A percentile compares a stretch with the other conserved stretches of the same genome.
These are phyloP conservation scores for Protomyces gravidus DNA, from an alignment of 1,139 yeast species.

Conservation along the genomic window DNA sequence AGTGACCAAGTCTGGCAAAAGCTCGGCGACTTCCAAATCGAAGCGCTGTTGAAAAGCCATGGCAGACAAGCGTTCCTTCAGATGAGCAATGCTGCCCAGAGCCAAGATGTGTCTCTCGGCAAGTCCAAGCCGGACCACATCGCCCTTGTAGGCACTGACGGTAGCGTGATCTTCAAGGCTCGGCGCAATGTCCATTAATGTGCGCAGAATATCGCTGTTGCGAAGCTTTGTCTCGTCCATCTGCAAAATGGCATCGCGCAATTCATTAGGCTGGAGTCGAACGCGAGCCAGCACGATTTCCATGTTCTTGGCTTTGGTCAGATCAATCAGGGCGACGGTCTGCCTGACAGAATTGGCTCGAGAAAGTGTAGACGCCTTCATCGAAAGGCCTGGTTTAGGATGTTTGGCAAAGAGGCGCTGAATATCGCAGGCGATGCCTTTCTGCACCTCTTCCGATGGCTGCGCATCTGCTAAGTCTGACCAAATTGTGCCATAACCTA, in stretches of 20 bases:
- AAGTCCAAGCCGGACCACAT: constrained; percentile 1
- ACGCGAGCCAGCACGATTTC: constrained; percentile 24
- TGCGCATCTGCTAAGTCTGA: not conserved
- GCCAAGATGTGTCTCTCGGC: constrained; percentile 12
- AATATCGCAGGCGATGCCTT: constrained; percentile 12
- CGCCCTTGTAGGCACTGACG: constrained; percentile 13
- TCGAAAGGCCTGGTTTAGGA: not conserved
- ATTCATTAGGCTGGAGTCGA: not conserved
- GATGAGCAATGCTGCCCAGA: not conserved
- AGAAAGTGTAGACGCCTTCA: not conserved
- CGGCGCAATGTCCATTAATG: constrained; percentile 4
- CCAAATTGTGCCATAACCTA: constrained; percentile 11
- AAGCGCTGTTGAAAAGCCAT: constrained; percentile 15
- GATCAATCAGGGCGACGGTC: constrained; percentile 8
- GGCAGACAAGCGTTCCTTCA: constrained; percentile 9
- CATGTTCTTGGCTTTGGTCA: constrained; percentile 7
- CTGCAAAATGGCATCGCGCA: constrained; percentile 9
- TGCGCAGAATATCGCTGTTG: constrained; percentile 11
- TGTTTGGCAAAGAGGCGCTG: constrained; percentile 9
- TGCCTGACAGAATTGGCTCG: not conserved
- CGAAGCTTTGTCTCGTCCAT: constrained; percentile 17
- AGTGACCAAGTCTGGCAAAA: constrained; percentile 8
- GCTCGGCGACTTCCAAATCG: constrained; percentile 10
- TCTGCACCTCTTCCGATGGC: constrained; percentile 2
- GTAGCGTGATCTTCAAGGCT: constrained; percentile 4